Base-by-base conservation (phyloP, 495 filamentous ascomycete genomes). In the Xylaria venustula region DNA sequence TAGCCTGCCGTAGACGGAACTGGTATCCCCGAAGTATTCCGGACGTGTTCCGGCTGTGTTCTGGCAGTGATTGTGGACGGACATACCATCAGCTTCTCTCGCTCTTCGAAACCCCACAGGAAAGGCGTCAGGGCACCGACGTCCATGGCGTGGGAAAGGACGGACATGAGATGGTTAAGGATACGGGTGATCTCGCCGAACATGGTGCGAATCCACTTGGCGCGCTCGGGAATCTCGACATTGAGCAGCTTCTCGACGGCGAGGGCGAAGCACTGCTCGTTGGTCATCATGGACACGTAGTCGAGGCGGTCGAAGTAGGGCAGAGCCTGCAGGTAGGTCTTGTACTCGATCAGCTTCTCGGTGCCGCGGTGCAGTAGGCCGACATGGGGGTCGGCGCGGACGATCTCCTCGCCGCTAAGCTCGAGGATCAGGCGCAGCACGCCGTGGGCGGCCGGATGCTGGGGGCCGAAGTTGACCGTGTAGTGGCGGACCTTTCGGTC, bases 251-350 rank as follows among this genome's bases (percentile, higher is more conserved):
- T 99, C 83, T 99, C 95, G 54, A 97, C 93, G 36, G 90, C 95
- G 54, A 99, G 81, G 12, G 91, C 85, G 74, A 88, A 99, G 69
- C 93, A 97, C 78, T 99, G 95, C 82, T 99, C 95, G 76, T 97
- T 97, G 63, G 94, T 98, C 94, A 98, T 98, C 95, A 99, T 99
- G 73, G 92, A 96, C 58, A 97, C 93, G 75, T 99, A 99, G 75
- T 99, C 95, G 74, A 99, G 80, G 62, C 95, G 90, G 79, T 99
- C 95, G 72, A 99, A 99, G 80, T 99, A 99, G 32, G 95, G 95
- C 71, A 99, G 80, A 55, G 95, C 95, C 75, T 99, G 95, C 67
- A 98, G 86, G 73, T 99, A 99, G 51, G 92, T 96, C 84, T 94
- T 95, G 83, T 99, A 99, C 81, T 99, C 95, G 75, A 97, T 98